A percentile compares a stretch with the other conserved stretches of the same genome.
Conservation (phyloP, 2,329 filamentous ascomycete genomes). For the Plectosphaerella cucumerina region DNA sequence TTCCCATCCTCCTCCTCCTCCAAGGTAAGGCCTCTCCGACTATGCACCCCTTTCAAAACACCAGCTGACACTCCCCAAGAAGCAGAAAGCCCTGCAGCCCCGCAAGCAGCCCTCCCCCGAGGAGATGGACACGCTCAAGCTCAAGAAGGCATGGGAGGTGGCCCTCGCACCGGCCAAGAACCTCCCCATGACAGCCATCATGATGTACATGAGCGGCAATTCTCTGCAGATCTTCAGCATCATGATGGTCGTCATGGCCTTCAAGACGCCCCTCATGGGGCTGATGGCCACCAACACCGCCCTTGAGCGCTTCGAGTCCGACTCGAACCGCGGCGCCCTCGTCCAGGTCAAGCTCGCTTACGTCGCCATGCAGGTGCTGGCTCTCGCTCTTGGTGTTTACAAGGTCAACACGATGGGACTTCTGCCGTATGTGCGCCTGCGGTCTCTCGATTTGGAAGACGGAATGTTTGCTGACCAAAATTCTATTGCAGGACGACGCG, state of each 20-base stretch:
- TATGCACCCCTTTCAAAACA: neutral
- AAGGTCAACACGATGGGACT: conserved; percentile 97
- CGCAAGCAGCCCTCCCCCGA: conserved; percentile 69
- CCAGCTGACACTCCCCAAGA: conserved; percentile 25
- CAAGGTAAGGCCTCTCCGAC: conserved; percentile 41
- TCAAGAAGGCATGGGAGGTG: conserved; percentile 99
- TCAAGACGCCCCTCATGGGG: conserved; percentile 91
- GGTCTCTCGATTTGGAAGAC: neutral
- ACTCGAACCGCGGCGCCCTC: conserved; percentile 68
- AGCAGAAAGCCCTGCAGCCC: conserved; percentile 37
- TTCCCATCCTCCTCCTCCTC: conserved; percentile 58
- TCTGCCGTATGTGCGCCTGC: conserved; percentile 64
- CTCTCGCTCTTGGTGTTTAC: conserved; percentile 84
- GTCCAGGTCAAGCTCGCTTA: conserved; percentile 84
- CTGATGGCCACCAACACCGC: conserved; percentile 77
- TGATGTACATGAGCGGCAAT: conserved; percentile 99
- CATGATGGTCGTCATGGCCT: conserved; percentile 99
- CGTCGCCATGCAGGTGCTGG: conserved; percentile 78
- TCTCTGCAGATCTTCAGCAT: conserved; percentile 98
- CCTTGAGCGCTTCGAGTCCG: conserved; percentile 88
- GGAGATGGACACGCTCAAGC: conserved; percentile 91
- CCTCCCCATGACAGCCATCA: conserved; percentile 96
- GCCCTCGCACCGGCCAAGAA: conserved; percentile 90
- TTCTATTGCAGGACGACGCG: conserved; percentile 68
- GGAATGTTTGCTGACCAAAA: conserved; percentile 7